A percentile compares a stretch with the other conserved stretches of the same genome.
Evolutionary conservation across 371 early-diverging fungal genomes (phyloP).

Genomic region (Mucor racemosus): DNA sequence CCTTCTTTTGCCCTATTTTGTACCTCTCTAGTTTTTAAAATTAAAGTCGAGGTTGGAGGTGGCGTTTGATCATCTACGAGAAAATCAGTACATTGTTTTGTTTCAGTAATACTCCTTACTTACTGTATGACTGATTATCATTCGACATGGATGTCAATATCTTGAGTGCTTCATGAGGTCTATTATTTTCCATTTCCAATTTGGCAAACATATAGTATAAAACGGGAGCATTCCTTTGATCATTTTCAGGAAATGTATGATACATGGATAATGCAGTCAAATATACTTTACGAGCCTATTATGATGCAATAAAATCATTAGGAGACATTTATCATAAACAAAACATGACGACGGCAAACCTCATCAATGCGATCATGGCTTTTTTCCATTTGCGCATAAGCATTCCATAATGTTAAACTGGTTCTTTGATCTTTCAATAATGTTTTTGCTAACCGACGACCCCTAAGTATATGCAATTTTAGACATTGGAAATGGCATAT

Average conservation of each 20-base stretch:
- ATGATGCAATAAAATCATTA: background rate
- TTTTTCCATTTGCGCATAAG: slow-evolving; percentile 69
- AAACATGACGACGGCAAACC: slow-evolving; percentile 15
- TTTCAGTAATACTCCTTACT: background rate
- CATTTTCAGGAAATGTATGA: slow-evolving; percentile 44
- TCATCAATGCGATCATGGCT: slow-evolving; percentile 37
- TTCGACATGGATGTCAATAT: slow-evolving; percentile 51
- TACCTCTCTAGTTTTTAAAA: slow-evolving; percentile 59
- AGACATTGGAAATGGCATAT: background rate
- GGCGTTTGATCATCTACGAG: slow-evolving; percentile 27
- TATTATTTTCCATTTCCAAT: slow-evolving; percentile 55
- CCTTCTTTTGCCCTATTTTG: background rate
- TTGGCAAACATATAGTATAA: slow-evolving; percentile 64
- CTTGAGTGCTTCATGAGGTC: slow-evolving; percentile 51
- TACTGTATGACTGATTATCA: slow-evolving; percentile 32
- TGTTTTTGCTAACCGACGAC: slow-evolving; percentile 61
- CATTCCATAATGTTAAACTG: slow-evolving; percentile 69
- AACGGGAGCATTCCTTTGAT: slow-evolving; percentile 48
- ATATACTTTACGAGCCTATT: slow-evolving; percentile 72
- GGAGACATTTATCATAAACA: background rate
- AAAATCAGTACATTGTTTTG: background rate
- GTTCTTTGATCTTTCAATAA: slow-evolving; percentile 61
- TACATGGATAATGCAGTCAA: slow-evolving; percentile 60
- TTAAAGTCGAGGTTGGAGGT: slow-evolving; percentile 34
- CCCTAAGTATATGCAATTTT: slow-evolving; percentile 29